Evolutionary conservation across 805 yeast species (phyloP).

Genomic region (Kodamaea fukazawae): DNA sequence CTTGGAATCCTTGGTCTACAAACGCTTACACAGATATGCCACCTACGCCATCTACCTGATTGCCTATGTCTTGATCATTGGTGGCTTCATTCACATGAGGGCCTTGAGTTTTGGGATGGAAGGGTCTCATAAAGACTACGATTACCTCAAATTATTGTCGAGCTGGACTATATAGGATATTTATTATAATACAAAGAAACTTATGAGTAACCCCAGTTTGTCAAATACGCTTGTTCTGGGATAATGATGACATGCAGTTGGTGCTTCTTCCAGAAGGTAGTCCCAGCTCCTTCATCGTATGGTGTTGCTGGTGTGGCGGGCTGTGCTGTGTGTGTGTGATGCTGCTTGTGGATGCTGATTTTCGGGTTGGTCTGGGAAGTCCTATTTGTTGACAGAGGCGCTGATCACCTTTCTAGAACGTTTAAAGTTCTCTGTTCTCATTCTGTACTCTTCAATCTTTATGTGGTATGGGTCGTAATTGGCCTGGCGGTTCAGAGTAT

Average conservation of each 20-base stretch:
- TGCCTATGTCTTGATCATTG: slow-evolving; percentile 51
- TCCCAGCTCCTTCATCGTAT: too few species aligned
- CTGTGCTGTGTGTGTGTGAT: too few species aligned
- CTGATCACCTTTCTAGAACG: slow-evolving; percentile 6
- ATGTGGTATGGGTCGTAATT: slow-evolving; percentile 11
- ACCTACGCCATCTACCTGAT: slow-evolving; percentile 36
- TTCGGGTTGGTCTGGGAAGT: too few species aligned
- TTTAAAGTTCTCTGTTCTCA: slow-evolving; percentile 15
- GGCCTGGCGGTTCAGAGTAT: slow-evolving; percentile 8
- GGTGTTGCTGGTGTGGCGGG: too few species aligned
- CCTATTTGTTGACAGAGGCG: too few species aligned
- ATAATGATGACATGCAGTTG: too few species aligned
- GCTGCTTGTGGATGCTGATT: too few species aligned
- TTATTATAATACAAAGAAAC: too few species aligned
- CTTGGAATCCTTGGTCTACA: slow-evolving; percentile 20
- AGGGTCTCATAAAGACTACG: slow-evolving; percentile 27
- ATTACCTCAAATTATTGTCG: slow-evolving; percentile 30
- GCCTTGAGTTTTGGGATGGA: slow-evolving; percentile 82
- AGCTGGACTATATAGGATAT: slow-evolving; percentile 17
- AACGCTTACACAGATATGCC: slow-evolving; percentile 14
- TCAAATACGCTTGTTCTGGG: too few species aligned
- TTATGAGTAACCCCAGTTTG: too few species aligned
- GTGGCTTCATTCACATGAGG: slow-evolving; percentile 56
- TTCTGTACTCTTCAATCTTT: slow-evolving; percentile 13
- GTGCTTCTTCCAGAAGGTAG: too few species aligned